Evolutionary conservation across 2,329 filamentous ascomycete species (phyloP).

Genomic region (Colletotrichum musae): DNA sequence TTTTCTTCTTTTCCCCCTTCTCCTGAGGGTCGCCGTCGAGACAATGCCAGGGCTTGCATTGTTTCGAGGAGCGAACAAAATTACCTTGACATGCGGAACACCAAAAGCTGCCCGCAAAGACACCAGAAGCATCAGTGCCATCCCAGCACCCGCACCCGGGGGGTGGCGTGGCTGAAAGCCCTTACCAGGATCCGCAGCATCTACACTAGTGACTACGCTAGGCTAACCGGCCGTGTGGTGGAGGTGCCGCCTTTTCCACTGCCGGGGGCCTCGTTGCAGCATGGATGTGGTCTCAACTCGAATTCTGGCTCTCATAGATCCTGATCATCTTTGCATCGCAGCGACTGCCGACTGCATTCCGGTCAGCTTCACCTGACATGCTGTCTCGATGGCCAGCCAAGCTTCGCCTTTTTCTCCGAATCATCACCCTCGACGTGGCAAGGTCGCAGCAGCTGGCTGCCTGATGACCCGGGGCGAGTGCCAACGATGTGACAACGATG

Average conservation of each 20-base stretch:
- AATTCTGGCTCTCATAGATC: not conserved
- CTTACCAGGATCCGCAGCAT: not conserved
- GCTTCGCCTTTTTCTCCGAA: slow-evolving; percentile 9
- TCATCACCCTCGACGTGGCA: slow-evolving; percentile 5
- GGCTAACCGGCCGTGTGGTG: slow-evolving; percentile 2
- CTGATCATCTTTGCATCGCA: slow-evolving; percentile 7
- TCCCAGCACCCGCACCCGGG: slow-evolving; percentile 5
- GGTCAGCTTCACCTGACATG: not conserved
- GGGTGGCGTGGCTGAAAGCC: slow-evolving; percentile 17
- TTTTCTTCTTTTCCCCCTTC: slow-evolving; percentile 26
- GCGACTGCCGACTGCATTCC: not conserved
- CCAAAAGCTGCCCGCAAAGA: slow-evolving; percentile 25
- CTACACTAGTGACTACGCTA: not conserved
- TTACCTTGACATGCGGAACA: slow-evolving; percentile 33
- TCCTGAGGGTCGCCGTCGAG: slow-evolving; percentile 30
- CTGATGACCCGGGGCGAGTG: slow-evolving; percentile 9
- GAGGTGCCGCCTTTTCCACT: slow-evolving; percentile 1
- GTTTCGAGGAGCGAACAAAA: slow-evolving; percentile 36
- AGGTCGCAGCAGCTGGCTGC: slow-evolving; percentile 7
- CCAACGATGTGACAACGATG: slow-evolving; percentile 10
- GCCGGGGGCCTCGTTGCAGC: slow-evolving; percentile 1
- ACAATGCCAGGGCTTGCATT: slow-evolving; percentile 38
- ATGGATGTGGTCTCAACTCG: not conserved
- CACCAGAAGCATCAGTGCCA: slow-evolving; percentile 29
- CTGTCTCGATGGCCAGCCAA: not conserved